Evolutionary conservation across 2,329 filamentous ascomycete genomes (phyloP).

Genomic region (Aspergillus pseudonomiae): DNA sequence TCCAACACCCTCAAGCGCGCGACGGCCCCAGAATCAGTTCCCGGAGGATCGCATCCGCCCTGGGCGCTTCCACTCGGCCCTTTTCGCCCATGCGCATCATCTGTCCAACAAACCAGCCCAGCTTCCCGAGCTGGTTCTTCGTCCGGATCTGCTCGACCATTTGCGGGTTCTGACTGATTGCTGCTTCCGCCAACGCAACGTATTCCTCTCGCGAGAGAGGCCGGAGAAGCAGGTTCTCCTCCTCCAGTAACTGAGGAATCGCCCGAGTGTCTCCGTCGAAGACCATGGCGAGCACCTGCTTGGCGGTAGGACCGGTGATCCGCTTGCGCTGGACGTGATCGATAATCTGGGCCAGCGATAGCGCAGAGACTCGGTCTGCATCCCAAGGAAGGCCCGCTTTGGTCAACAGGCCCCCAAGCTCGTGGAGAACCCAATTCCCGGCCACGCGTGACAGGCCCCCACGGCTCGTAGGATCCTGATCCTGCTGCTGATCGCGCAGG

Average conservation of each 20-base stretch:
- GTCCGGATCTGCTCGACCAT: constrained; percentile 63
- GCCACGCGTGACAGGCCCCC: constrained; percentile 51
- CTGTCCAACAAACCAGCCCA: constrained; percentile 69
- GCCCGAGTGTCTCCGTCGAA: constrained; percentile 55
- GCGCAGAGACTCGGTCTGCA: constrained; percentile 42
- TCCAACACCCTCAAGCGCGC: background rate
- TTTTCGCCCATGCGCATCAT: constrained; percentile 66
- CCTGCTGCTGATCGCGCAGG: constrained; percentile 32
- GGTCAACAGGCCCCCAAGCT: constrained; percentile 66
- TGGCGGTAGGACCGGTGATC: constrained; percentile 61
- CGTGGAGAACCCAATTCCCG: constrained; percentile 75
- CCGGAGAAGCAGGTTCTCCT: constrained; percentile 58
- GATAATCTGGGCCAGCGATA: constrained; percentile 50
- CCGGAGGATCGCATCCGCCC: constrained; percentile 58
- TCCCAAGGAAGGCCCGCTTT: constrained; percentile 55
- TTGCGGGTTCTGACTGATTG: constrained; percentile 58
- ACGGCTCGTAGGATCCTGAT: constrained; percentile 29
- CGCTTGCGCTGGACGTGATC: constrained; percentile 45
- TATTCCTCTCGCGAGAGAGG: constrained; percentile 62
- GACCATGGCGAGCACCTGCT: constrained; percentile 59
- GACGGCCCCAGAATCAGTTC: constrained; percentile 46
- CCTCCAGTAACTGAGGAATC: constrained; percentile 58
- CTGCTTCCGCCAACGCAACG: constrained; percentile 53
- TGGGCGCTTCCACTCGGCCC: constrained; percentile 63
- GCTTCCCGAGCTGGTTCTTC: constrained; percentile 65